phyloP scores from a whole-genome alignment of 2,329 filamentous ascomycete genomes.

The Emergomyces orientalis region DNA sequence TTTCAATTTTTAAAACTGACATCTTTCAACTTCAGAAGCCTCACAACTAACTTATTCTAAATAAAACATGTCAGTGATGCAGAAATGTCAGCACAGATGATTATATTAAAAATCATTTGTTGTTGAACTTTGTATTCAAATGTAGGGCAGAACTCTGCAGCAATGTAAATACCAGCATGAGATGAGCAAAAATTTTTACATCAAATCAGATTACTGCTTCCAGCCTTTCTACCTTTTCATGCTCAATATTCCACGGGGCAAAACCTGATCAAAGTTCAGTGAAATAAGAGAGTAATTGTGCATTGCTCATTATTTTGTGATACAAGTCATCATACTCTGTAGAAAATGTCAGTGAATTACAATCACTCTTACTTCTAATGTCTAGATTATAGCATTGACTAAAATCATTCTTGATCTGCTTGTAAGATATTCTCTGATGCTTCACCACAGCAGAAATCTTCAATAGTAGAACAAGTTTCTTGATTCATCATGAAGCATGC shows the following conservation, averaged over 20 bases:
- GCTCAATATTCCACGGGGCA: background rate
- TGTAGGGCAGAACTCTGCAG: background rate
- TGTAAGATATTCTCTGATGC: background rate
- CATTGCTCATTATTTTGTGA: background rate
- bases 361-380: background rate
- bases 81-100: background rate
- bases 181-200: background rate
- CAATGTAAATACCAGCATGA: background rate
- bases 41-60: background rate
- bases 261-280: background rate
- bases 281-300: background rate
- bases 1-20: background rate
- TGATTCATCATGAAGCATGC: background rate
- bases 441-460: background rate
- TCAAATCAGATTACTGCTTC: background rate
- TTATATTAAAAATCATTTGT: background rate
- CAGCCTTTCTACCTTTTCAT: background rate
- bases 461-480: conserved; percentile 1
- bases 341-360: background rate
- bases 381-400: background rate
- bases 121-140: background rate
- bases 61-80: background rate
- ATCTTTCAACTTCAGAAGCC: background rate
- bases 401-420: background rate
- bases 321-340: background rate